A percentile compares a stretch with the other conserved stretches of the same genome.
phyloP scores from a whole-genome alignment of 129 eudicot genomes.

The Escallonia herrerae region DNA sequence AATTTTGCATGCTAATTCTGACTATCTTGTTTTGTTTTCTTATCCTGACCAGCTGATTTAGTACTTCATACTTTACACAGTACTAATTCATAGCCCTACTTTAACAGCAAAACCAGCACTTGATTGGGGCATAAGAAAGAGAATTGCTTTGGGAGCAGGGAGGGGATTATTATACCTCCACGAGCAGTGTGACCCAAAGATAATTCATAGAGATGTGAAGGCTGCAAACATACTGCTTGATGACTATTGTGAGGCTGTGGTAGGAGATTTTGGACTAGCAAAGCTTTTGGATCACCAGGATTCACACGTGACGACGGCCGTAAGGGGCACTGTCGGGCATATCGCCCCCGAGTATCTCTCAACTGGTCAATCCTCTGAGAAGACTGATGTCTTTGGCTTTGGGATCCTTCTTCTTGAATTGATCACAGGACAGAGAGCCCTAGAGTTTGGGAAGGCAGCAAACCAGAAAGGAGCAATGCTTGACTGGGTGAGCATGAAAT shows the following conservation, averaged over 20 bases:
- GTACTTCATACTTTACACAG: too few relatives aligned
- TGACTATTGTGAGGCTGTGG: conserved; percentile 82
- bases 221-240: conserved; percentile 85
- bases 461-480: conserved; percentile 83
- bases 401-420: conserved; percentile 84
- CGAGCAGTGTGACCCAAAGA: conserved; percentile 95
- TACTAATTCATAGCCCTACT: neutral
- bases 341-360: conserved; percentile 92
- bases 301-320: conserved; percentile 87
- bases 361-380: conserved; percentile 87
- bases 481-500: conserved; percentile 61
- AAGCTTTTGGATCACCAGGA: conserved; percentile 88
- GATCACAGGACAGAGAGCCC: conserved; percentile 75
- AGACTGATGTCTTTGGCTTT: conserved; percentile 83
- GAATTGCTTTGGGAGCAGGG: conserved; percentile 76
- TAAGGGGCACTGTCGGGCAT: conserved; percentile 87
- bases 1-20: too few relatives aligned
- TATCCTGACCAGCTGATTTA: too few relatives aligned
- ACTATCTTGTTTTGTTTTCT: too few relatives aligned
- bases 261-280: conserved; percentile 88
- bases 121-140: conserved; percentile 75
- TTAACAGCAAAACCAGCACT: conserved; percentile 68
- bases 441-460: conserved; percentile 80
- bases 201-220: conserved; percentile 84
- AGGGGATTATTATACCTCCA: conserved; percentile 82